phyloP scores from a whole-genome alignment of 148 eudicot genomes.

The Limonium bicolor region DNA sequence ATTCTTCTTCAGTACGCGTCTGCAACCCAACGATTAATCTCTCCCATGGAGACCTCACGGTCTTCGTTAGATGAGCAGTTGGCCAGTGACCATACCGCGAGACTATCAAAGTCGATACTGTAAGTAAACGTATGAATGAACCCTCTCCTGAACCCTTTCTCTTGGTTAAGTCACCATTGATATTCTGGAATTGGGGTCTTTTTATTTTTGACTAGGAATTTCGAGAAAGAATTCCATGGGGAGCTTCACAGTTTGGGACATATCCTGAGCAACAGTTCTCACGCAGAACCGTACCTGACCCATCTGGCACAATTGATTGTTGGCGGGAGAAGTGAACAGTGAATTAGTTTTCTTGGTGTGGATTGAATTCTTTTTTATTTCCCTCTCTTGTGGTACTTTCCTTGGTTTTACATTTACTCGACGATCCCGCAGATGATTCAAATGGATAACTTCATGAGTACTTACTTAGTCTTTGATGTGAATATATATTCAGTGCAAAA shows the following conservation, averaged over 20 bases:
- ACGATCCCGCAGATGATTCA: too few relatives aligned
- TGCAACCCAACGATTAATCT: slow-evolving; percentile 74
- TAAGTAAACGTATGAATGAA: slow-evolving; percentile 13
- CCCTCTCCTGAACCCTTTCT: neutral
- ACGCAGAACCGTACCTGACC: slow-evolving; percentile 78
- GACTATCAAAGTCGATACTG: slow-evolving; percentile 46
- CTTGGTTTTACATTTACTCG: too few relatives aligned
- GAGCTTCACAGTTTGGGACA: slow-evolving; percentile 85
- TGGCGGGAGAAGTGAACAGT: slow-evolving; percentile 50
- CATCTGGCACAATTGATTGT: slow-evolving; percentile 93
- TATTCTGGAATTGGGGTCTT: too few relatives aligned
- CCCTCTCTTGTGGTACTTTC: too few relatives aligned
- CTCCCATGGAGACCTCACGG: slow-evolving; percentile 25
- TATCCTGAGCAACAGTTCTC: slow-evolving; percentile 63
- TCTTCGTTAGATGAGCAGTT: slow-evolving; percentile 21
- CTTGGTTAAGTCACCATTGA: slow-evolving; percentile 6
- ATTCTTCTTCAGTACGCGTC: slow-evolving; percentile 85
- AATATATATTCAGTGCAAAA: too few relatives aligned
- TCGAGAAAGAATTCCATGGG: slow-evolving; percentile 68
- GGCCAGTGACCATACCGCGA: slow-evolving; percentile 30
- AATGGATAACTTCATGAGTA: too few relatives aligned
- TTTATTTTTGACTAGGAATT: too few relatives aligned
- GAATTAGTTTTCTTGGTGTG: too few relatives aligned
- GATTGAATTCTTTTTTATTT: too few relatives aligned
- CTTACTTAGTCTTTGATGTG: too few relatives aligned